These are phyloP conservation scores for Ilex asprella DNA, from an alignment of 257 asterid species.

Conservation along the genomic window DNA sequence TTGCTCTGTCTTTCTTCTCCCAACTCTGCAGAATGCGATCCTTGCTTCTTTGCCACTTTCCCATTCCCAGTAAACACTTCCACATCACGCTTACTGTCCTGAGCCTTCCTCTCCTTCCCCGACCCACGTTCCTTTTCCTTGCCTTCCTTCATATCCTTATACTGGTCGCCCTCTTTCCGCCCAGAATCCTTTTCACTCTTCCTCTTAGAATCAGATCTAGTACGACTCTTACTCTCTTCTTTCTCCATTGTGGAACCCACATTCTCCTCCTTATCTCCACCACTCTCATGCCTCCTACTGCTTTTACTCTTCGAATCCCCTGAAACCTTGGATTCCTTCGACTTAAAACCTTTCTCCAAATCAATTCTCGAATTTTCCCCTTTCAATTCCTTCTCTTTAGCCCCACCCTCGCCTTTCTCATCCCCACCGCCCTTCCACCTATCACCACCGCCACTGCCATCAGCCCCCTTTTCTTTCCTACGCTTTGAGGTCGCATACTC, in stretches of 20 bases:
- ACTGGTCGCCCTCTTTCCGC: conserved; percentile 45
- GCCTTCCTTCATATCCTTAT: conserved; percentile 28
- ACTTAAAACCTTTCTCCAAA: conserved; percentile 30
- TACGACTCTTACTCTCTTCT: conserved; percentile 50
- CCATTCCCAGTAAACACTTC: conserved; percentile 33
- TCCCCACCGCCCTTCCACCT: conserved; percentile 78
- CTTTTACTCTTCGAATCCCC: conserved; percentile 60
- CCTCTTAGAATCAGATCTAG: conserved; percentile 64
- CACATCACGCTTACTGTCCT: conserved; percentile 48
- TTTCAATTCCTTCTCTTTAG: conserved; percentile 37
- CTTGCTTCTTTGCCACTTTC: conserved; percentile 52
- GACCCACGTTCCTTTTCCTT: conserved; percentile 71
- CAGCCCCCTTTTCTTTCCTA: conserved; percentile 59
- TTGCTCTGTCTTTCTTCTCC: conserved; percentile 61
- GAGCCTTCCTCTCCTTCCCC: conserved; percentile 67
- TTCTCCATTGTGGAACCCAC: conserved; percentile 41
- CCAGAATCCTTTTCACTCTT: conserved; percentile 73
- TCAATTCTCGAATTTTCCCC: conserved; percentile 47
- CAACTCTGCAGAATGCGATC: conserved; percentile 38
- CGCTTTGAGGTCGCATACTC: conserved; percentile 70
- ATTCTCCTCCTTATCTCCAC: conserved; percentile 54
- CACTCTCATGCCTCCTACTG: conserved; percentile 59
- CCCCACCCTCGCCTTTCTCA: conserved; percentile 40
- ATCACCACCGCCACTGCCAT: conserved; percentile 44
- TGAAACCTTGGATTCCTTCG: conserved; percentile 54